Percentiles rank a stretch among this genome's conserved stretches.
These are phyloP conservation scores for Heimioporus retisporus DNA, from an alignment of 1,284 basidiomycete species.

Conservation along the genomic window DNA sequence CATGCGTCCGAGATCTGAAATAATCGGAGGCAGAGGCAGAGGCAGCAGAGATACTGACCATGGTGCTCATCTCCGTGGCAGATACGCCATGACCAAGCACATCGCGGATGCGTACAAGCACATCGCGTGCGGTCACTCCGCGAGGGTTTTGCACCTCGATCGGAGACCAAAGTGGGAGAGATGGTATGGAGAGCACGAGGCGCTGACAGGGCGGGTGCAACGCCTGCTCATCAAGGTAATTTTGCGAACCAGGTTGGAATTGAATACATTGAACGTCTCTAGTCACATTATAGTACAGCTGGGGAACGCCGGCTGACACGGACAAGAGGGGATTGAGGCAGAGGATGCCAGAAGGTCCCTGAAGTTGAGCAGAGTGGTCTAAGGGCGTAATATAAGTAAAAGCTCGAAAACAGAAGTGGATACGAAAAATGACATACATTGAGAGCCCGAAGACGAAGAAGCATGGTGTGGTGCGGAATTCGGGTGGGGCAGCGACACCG, in stretches of 20 bases:
- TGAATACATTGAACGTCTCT: constrained; percentile 36
- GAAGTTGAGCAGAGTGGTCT: constrained; percentile 21
- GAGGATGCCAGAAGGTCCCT: constrained; percentile 27
- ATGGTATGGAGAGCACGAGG: constrained; percentile 32
- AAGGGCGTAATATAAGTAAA: constrained; percentile 9
- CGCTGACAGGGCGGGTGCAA: constrained; percentile 28
- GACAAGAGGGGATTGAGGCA: constrained; percentile 41
- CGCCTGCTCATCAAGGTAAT: constrained; percentile 33
- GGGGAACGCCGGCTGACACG: constrained; percentile 20
- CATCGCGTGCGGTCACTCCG: constrained; percentile 42
- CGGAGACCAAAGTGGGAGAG: constrained; percentile 38
- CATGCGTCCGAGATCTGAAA: constrained; percentile 36
- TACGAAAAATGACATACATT: constrained; percentile 20
- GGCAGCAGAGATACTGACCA: constrained; percentile 32
- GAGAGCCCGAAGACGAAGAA: constrained; percentile 25
- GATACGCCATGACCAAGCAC: constrained; percentile 37
- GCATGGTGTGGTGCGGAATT: constrained; percentile 32
- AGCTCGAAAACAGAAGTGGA: background rate
- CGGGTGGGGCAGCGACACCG: constrained; percentile 43
- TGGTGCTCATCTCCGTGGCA: constrained; percentile 33
- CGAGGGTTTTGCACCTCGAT: constrained; percentile 41
- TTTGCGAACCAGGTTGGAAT: constrained; percentile 27
- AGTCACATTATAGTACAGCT: constrained; percentile 38
- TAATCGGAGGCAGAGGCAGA: constrained; percentile 37
- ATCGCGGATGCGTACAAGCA: constrained; percentile 38